Base-by-base conservation (phyloP, 2,329 filamentous ascomycete species). In the Arthroderma sp. region DNA sequence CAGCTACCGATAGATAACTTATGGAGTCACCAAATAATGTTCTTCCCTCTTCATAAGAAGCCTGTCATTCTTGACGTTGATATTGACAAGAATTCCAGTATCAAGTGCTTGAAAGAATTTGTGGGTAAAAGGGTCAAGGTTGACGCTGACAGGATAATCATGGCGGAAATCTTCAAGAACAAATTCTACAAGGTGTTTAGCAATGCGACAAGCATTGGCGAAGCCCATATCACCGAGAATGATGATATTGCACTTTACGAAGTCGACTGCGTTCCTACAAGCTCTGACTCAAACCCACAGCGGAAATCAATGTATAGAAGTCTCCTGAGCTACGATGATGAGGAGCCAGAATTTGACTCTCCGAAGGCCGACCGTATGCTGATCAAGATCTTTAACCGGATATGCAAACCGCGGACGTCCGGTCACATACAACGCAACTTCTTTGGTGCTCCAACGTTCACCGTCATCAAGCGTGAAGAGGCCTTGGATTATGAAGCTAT, bases 151-250 rank as follows among this genome's bases (percentile, higher is more conserved):
- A 71, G 41, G 73, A 80, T 95, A n/a, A 78, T 94, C 58, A 80
- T 81, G 9, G 81, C 78, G 1, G 91, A 98, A 56, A 78, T 93
- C 42, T 94, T 86, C 60, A 83, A 78, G 53, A 72, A 78, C 53
- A 86, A 82, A 54, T 88, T 95, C 62, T 96, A 88, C 70, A 89
- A 87, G 58, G 74, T 86, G 41, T 87, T 91, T 52, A 76, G 86
- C 27, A 84, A 95, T 55, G 68, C 66, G 5, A 71, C 73, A 29
- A 68, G 70, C 5, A 78, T 88, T 6, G 78, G 79, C 0, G 87
- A 94, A 45, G 77, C 80, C 40, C 68, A 67, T 42, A 88, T 95
- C 44, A 63, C 69, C 27, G 51, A 58, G 0, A 68, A 66, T 22
- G 83, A 83, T 47, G 76, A 83, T 45, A 69, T 84, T 39, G 77